Base-by-base conservation (phyloP, 495 filamentous ascomycete species). In the Penicillium nucicola region DNA sequence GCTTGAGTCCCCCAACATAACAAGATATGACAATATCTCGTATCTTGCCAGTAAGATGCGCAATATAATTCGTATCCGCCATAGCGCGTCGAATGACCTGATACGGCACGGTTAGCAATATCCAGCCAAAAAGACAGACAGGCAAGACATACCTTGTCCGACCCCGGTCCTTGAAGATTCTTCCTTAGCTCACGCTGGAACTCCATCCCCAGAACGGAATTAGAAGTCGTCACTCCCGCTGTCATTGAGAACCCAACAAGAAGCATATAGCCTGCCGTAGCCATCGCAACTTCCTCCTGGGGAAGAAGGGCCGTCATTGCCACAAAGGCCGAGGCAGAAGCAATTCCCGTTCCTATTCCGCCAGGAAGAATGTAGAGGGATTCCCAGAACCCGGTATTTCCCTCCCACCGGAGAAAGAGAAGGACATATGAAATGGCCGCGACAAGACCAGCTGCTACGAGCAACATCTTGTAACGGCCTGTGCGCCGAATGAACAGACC, bases 291-390 rank as follows among this genome's bases (percentile, higher is more conserved):
- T 45, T 84, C 78, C 4, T 67, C 55, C 0, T 71, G 67, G 13
- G 78, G 70, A 15, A 84, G 55, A 23, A 76, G 65, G 5, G 77
- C 70, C 17, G 83, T 79, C 42, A 86, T 76, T 3, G 73, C 72
- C 25, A 86, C 70, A 56, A 85, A 86, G 0, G 76, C 64, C 0
- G 81, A 73, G 0, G 74, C 75, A 2, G 69, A 62, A 0, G 77
- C 74, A 19, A 83, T 71, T 1, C 80, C 81, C 2, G 74, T 79
- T 3, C 83, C 82, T 43, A 86, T 65, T 0, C 75, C 77, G 31
- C 77, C 79, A 0, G 80, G 82, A 9, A 81, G 58, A 39, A 88
- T 86, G 56, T 85, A 86, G 0, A 88, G 54, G 0, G 82, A 82
- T 48, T 86, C 84, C 61, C 67, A 71, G 60, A 73, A 72, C 19